Base-by-base conservation (phyloP, 2,329 filamentous ascomycete species). In the Beauveria sp. region DNA sequence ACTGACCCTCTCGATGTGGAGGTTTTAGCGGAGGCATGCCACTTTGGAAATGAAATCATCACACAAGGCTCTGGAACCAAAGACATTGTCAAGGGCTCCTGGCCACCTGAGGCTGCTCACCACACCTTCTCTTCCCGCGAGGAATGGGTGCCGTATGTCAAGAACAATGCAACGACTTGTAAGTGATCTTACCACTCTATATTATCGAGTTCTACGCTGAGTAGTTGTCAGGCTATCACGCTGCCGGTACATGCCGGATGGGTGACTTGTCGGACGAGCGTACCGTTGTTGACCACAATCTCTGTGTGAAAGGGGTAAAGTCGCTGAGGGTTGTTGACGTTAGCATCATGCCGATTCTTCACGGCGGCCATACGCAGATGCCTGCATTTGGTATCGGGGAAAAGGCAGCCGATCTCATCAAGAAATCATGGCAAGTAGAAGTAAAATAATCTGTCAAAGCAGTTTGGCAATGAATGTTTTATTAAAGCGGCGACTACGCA, bases 91-190 rank as follows among this genome's bases (percentile, higher is more conserved):
- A 84, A 84, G 66, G 84, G 84, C 0, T 79, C 80, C 12, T 87
- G 84, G 84, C 84, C 84, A 0, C 65, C 72, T 16, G 73, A 78
- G 34, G 67, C 78, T 48, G 75, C 67, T 1, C 84, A 87, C 64
- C 81, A 86, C 69, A 70, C 69, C 54, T 77, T 79, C 67, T 82
- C 73, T 58, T 79, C 73, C 1, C 74, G 83, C 16, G 81, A 85
- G 66, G 76, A 87, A 46, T 87, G 84, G 84, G 73, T 80, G 41
- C 75, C 77, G 0, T 80, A 80, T 65, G 80, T 87, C 6, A 80
- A 77, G 66, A 72, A 85, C 37, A 76, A 85, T 67, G 83, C 81
- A n/a, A 84, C 82, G 2, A 85, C 83, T 26, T 85, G 83, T 81
- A 74, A 75, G 76, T 71, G 24, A 6, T 10, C 7, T 12, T 40